Base-by-base conservation (phyloP, 1,284 basidiomycete species). In the Microstroma glucosiphilum region DNA sequence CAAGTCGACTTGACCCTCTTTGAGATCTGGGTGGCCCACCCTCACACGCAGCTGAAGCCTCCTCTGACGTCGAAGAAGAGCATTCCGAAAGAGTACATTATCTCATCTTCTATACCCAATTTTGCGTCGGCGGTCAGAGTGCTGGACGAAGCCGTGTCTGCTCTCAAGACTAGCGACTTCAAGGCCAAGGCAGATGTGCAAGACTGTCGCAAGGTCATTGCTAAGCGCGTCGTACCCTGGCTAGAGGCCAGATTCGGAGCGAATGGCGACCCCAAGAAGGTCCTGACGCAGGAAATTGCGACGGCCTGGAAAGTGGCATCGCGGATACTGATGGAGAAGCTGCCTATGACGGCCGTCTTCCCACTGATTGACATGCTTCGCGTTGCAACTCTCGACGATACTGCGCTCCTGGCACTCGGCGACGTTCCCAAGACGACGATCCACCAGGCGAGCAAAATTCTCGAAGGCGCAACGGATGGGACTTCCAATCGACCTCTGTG, bases 81-180 rank as follows among this genome's bases (percentile, higher is more conserved):
- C 30, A 83, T 86, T 40, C 70, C 70, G 15, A 42, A 57, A 9
- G 58, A 68, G 21, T 87, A 90, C 0, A 93, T 93, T 60, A 82
- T 90, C 8, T 90, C 88, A 71, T 83, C 82, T 0, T 86, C 88
- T 67, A 83, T 86, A 0, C 90, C 90, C 6, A 83, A 85, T 0
- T 82, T 90, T 58, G 85, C 89, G 56, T 84, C 84, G 0, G 30
- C 30, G 9, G 30, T 37, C 30, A 37, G 30, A 37, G 30, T 37
- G 30, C 30, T 37, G 30, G 77, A 81, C 0, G 83, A 85, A 1
- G 88, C 87, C 76, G 82, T 91, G 51, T 84, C 87, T 57, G 77
- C 81, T 0, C 72, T 81, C 0, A 59, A 80, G 1, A 61, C 81
- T 9, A 65, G 58, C 65, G 67, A 26, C 61, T 72, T 72, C 23